Conservation (phyloP, 2,329 filamentous ascomycete species). For the Aureobasidium pullulans region DNA sequence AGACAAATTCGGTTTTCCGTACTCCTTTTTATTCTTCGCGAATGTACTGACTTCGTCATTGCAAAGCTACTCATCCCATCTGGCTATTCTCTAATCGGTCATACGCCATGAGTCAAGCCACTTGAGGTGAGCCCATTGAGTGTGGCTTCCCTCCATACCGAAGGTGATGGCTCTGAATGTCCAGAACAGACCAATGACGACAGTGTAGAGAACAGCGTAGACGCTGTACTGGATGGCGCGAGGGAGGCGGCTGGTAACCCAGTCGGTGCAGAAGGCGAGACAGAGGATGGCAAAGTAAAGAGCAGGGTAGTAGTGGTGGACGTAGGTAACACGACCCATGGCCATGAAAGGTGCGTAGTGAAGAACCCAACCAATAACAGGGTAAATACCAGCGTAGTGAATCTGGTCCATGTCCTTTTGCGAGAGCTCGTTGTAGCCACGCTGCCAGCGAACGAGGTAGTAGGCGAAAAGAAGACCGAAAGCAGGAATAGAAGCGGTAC, state of each 20-base stretch:
- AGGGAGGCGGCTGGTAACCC: slow-evolving; percentile 62
- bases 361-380: slow-evolving; percentile 86
- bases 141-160: slow-evolving; percentile 82
- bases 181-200: slow-evolving; percentile 74
- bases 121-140: slow-evolving; percentile 83
- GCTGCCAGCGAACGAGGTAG: slow-evolving; percentile 93
- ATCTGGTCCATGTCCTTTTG: slow-evolving; percentile 81
- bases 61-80: not conserved
- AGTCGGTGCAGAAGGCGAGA: slow-evolving; percentile 83
- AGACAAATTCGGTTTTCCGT: not conserved
- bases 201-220: slow-evolving; percentile 67
- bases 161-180: slow-evolving; percentile 92
- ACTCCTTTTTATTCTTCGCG: not conserved
- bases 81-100: slow-evolving; percentile 43
- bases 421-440: slow-evolving; percentile 79
- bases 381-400: slow-evolving; percentile 88
- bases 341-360: slow-evolving; percentile 94
- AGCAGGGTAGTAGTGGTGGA: slow-evolving; percentile 98
- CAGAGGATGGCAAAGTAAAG: slow-evolving; percentile 93
- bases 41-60: not conserved
- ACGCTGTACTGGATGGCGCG: slow-evolving; percentile 57
- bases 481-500: slow-evolving; percentile 67
- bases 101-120: slow-evolving; percentile 89
- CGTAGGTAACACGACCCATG: slow-evolving; percentile 98
- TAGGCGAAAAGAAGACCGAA: slow-evolving; percentile 67